phyloP scores from a whole-genome alignment of 352 stramenopile species.

The Lagenidium giganteum region DNA sequence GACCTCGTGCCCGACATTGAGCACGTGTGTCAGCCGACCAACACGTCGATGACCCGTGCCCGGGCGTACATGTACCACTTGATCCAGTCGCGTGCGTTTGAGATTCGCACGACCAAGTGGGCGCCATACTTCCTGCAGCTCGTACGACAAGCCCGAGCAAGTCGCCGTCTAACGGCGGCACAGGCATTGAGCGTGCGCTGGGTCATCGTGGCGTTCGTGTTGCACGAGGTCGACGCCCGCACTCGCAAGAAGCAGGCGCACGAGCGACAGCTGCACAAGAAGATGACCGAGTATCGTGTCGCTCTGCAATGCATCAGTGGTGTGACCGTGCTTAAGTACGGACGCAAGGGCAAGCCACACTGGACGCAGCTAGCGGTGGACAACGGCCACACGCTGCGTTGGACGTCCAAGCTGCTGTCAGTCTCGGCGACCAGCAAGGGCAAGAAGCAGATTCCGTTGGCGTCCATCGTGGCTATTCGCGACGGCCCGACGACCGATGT shows the following conservation, averaged over 20 bases:
- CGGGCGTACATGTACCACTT: constrained; percentile 21
- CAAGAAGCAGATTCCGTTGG: constrained; percentile 47
- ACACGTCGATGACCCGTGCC: constrained; percentile 2
- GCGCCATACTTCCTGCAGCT: constrained; percentile 54
- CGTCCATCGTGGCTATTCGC: constrained; percentile 33
- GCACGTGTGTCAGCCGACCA: constrained; percentile 26
- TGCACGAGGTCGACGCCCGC: constrained; percentile 21
- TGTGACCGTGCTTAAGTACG: constrained; percentile 57
- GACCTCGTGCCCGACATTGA: constrained; percentile 33
- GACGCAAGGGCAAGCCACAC: constrained; percentile 62
- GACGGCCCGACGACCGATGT: constrained; percentile 43
- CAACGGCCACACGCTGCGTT: constrained; percentile 54
- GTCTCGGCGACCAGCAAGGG: constrained; percentile 13
- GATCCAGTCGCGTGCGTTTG: constrained; percentile 38
- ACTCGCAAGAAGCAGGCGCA: constrained; percentile 24
- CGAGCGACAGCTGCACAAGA: constrained; percentile 43
- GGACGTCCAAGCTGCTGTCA: constrained; percentile 60
- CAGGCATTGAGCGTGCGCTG: constrained; percentile 39
- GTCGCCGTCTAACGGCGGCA: constrained; percentile 18
- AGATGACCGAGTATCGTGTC: constrained; percentile 70
- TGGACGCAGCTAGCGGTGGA: constrained; percentile 49
- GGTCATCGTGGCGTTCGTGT: constrained; percentile 40
- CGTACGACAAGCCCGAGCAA: constrained; percentile 24
- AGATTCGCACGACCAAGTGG: constrained; percentile 63
- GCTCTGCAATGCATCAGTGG: constrained; percentile 55